Percentiles rank a stretch among this genome's conserved stretches.
phyloP scores from a whole-genome alignment of 257 asterid species.

The Apocynum venetum region DNA sequence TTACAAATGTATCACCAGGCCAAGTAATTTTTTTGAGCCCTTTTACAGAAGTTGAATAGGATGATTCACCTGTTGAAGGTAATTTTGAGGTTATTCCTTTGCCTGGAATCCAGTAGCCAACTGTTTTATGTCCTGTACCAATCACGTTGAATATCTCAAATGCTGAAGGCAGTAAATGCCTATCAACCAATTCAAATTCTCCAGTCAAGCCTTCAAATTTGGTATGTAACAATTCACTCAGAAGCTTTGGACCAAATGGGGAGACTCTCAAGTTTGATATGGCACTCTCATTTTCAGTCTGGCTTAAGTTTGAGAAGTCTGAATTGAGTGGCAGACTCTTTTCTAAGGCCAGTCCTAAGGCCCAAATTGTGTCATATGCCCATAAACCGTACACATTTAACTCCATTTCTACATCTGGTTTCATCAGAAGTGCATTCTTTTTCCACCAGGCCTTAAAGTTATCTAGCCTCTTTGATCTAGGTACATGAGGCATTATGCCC shows the following conservation, averaged over 20 bases:
- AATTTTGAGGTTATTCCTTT: slow-evolving; percentile 14
- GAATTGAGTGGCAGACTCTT: slow-evolving; percentile 18
- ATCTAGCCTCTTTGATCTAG: slow-evolving; percentile 31
- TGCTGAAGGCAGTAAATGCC: slow-evolving; percentile 29
- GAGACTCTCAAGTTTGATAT: slow-evolving; percentile 28
- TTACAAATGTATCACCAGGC: slow-evolving; percentile 21
- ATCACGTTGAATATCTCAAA: slow-evolving; percentile 41
- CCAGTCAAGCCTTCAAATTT: slow-evolving; percentile 39
- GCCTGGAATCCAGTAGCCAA: slow-evolving; percentile 40
- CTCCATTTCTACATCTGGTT: slow-evolving; percentile 21
- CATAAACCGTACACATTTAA: slow-evolving; percentile 45
- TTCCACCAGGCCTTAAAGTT: slow-evolving; percentile 46
- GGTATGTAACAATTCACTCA: slow-evolving; percentile 19
- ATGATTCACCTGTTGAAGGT: background rate
- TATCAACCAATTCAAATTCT: slow-evolving; percentile 28
- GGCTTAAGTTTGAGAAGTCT: slow-evolving; percentile 8
- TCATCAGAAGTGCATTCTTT: slow-evolving; percentile 24
- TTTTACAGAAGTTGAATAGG: slow-evolving; percentile 19
- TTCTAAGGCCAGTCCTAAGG: slow-evolving; percentile 37
- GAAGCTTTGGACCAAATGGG: slow-evolving; percentile 30
- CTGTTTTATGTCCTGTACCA: slow-evolving; percentile 30
- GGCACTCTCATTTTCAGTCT: slow-evolving; percentile 14
- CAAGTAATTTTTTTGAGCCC: slow-evolving; percentile 13
- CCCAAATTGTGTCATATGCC: slow-evolving; percentile 51
- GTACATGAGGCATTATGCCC: slow-evolving; percentile 51